These are phyloP conservation scores for Massariosphaeria phaeospora DNA, from an alignment of 495 filamentous ascomycete genomes.

Conservation along the genomic window DNA sequence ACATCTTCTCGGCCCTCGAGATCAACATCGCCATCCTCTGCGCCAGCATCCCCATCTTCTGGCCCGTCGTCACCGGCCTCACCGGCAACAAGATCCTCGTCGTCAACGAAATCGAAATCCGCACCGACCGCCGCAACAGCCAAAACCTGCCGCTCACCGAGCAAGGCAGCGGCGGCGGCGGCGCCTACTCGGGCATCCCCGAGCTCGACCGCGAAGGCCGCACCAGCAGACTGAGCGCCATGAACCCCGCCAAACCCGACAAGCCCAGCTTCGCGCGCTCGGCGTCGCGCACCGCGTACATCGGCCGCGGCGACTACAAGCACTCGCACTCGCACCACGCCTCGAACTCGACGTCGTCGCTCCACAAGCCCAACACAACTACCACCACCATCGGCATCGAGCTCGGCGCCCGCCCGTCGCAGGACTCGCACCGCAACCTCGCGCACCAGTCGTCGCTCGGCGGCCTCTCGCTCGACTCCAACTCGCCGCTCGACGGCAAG, in stretches of 20 bases:
- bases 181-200: background rate
- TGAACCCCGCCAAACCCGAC: background rate
- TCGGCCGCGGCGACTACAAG: background rate
- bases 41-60: constrained; percentile 31
- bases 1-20: constrained; percentile 30
- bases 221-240: constrained; percentile 6
- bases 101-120: constrained; percentile 32
- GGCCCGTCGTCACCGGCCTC: constrained; percentile 21
- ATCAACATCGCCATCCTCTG: constrained; percentile 29
- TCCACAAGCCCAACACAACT: background rate
- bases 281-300: background rate
- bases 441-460: background rate
- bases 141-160: background rate
- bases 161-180: background rate
- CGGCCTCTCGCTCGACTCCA: background rate
- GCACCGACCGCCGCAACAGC: constrained; percentile 8
- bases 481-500: background rate
- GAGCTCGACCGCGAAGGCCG: constrained; percentile 8
- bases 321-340: background rate
- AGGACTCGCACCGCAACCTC: constrained; percentile 15
- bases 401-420: constrained; percentile 6
- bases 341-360: background rate
- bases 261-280: background rate
- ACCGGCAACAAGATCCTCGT: constrained; percentile 30
- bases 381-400: constrained; percentile 4